phyloP scores from a whole-genome alignment of 257 asterid genomes.

The Galeopsis tetrahit region DNA sequence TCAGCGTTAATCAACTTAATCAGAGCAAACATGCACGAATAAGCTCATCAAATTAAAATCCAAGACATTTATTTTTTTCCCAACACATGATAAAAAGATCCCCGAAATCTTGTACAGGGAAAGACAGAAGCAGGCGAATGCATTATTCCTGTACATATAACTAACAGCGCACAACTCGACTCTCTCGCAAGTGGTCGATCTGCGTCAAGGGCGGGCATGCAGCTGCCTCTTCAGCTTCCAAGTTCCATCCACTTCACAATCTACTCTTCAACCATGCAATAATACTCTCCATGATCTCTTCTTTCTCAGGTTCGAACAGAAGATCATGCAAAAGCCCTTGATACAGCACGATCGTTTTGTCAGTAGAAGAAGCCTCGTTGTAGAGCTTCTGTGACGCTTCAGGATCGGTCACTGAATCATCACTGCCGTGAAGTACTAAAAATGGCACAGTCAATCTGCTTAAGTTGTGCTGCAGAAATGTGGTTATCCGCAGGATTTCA shows the following conservation, averaged over 20 bases:
- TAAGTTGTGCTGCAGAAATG: constrained; percentile 72
- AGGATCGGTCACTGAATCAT: constrained; percentile 85
- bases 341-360: constrained; percentile 70
- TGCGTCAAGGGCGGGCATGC: background rate
- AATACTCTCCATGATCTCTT: constrained; percentile 59
- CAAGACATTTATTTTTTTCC: too few species aligned
- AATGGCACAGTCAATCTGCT: constrained; percentile 62
- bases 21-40: too few species aligned
- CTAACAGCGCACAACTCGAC: constrained; percentile 13
- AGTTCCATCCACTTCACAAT: constrained; percentile 36
- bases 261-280: constrained; percentile 71
- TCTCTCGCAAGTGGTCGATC: background rate
- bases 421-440: constrained; percentile 83
- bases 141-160: background rate
- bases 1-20: too few species aligned
- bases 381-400: constrained; percentile 72
- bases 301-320: constrained; percentile 83
- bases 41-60: too few species aligned
- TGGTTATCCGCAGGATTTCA: constrained; percentile 66
- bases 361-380: constrained; percentile 72
- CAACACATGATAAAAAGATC: too few species aligned
- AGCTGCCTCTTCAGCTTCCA: constrained; percentile 9
- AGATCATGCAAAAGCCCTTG: constrained; percentile 85
- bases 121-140: background rate
- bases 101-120: background rate